phyloP scores from a whole-genome alignment of 176 grass and related monocot species.

The Avena atlantica region DNA sequence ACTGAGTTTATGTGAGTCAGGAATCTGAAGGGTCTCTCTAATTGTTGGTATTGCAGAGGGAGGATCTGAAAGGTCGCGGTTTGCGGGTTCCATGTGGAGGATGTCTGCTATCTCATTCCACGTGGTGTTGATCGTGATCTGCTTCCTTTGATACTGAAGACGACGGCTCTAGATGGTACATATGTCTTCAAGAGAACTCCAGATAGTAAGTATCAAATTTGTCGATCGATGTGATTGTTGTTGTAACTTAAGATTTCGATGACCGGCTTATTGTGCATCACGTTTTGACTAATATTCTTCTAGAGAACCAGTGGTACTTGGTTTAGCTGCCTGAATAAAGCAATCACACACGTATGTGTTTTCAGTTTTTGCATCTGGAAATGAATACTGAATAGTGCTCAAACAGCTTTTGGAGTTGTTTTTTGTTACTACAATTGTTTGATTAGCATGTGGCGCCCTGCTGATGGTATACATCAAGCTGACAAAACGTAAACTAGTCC shows the following conservation, averaged over 20 bases:
- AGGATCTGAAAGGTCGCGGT: conserved; percentile 36
- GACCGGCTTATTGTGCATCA: conserved; percentile 20
- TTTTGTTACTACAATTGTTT: too few relatives aligned
- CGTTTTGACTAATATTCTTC: not conserved
- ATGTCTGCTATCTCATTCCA: conserved; percentile 47
- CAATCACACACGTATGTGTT: not conserved
- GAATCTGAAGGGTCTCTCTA: conserved; percentile 4
- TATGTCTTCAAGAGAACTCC: not conserved
- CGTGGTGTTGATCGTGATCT: conserved; percentile 52
- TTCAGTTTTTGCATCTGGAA: conserved; percentile 13
- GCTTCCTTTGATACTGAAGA: conserved; percentile 48
- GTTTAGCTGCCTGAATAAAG: conserved; percentile 46
- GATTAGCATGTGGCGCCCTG: too few relatives aligned
- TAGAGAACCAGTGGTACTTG: conserved; percentile 17
- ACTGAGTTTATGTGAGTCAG: not conserved
- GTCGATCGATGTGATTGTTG: not conserved
- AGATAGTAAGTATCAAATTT: not conserved
- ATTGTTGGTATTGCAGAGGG: conserved; percentile 49
- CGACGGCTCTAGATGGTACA: not conserved
- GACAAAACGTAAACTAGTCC: too few relatives aligned
- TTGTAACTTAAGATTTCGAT: not conserved
- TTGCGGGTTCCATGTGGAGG: conserved; percentile 41
- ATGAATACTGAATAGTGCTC: not conserved
- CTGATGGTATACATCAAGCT: too few relatives aligned
- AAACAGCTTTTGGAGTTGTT: too few relatives aligned